Evolutionary conservation across 2,329 filamentous ascomycete species (phyloP).

Genomic region (Xylariaceae sp.): DNA sequence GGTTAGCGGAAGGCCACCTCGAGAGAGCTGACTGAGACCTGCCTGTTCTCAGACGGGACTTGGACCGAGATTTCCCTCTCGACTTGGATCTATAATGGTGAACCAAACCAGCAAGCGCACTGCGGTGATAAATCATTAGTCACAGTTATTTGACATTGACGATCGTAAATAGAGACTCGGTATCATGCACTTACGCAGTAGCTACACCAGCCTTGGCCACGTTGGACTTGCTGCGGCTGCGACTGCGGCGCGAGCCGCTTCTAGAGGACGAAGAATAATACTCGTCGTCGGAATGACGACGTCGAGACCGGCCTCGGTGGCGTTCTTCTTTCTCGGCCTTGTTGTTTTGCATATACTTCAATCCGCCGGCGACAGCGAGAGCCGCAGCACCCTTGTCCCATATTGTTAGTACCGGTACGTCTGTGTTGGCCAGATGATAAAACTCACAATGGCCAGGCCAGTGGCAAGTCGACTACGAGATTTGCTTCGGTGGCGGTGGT

Average conservation of each 20-base stretch:
- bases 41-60: conserved; percentile 41
- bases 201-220: conserved; percentile 54
- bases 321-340: conserved; percentile 56
- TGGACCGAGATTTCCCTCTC: conserved; percentile 36
- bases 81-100: conserved; percentile 52
- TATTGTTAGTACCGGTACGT: conserved; percentile 3
- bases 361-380: conserved; percentile 58
- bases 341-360: conserved; percentile 57
- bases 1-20: conserved; percentile 10
- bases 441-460: conserved; percentile 54
- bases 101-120: conserved; percentile 52
- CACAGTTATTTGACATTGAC: background rate
- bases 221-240: conserved; percentile 35
- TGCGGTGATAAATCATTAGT: conserved; percentile 6
- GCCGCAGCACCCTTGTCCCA: conserved; percentile 44
- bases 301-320: conserved; percentile 50
- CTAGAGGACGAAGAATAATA: conserved; percentile 39
- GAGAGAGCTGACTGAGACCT: conserved; percentile 9
- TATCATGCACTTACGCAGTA: conserved; percentile 37
- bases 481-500: conserved; percentile 36
- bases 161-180: no score
- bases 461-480: conserved; percentile 47
- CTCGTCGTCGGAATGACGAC: conserved; percentile 39
- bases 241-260: conserved; percentile 39
- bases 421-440: no score